Evolutionary conservation across 352 stramenopile species (phyloP), one percentile per base, ranked within the genome.

Genomic region (Achlya hypogyna): DNA sequence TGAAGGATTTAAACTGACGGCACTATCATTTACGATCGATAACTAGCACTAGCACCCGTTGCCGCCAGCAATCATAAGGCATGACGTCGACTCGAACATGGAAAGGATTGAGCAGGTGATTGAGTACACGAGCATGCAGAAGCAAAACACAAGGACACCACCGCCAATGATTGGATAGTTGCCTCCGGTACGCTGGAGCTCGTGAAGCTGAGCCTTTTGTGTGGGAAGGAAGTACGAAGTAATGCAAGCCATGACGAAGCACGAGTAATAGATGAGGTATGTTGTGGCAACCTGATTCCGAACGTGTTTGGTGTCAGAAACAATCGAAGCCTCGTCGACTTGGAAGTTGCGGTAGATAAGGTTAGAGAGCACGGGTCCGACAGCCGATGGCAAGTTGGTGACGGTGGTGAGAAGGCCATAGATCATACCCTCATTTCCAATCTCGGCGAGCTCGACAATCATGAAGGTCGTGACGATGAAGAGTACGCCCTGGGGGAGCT

Each of bases 41-140:
- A n/a, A n/a, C n/a, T n/a, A n/a, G n/a, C n/a, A 42, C 12, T 65
- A 18, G 64, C 80, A 89, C 1, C 82, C 82, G 2, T 63, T 42
- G 9, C 79, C 83, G 27, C 83, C 83, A n/a, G 81, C 83, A 54
- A 91, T 63, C 16, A 76, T 65, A 1, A 87, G 60, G 58, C 82
- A 91, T 8, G 78, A 69, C 12, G 82, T 91, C 12, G 56, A 63
- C 6, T 74, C 69, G 43, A 88, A 89, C 35, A 89, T 77, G 12
- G 74, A 78, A 29, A 91, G 49, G 1, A 88, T 52, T 43, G 84
- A 86, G 1, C 78, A 84, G 0, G 49, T 65, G 16, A 88, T 69
- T 0, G 82, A 87, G 78, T 78, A 89, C 1, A 80, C 5, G 0
- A 88, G 51, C 34, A 81, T 75, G 31, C 23, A 20, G 35, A 74